Base-by-base conservation (phyloP, 2,329 filamentous ascomycete genomes). In the Fusarium nygamai region DNA sequence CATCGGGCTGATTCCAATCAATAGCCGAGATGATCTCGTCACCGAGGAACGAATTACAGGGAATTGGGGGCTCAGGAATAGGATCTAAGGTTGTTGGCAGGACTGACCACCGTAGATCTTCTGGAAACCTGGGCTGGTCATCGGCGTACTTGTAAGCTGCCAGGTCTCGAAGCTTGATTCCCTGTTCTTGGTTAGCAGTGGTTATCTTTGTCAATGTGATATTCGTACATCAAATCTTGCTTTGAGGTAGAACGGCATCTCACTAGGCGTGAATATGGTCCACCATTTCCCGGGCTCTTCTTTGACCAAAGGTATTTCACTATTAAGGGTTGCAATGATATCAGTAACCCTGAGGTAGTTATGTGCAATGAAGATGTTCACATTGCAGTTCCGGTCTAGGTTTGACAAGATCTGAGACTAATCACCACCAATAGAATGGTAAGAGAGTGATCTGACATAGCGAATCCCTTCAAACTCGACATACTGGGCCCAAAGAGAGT, bases 131-230 rank as follows among this genome's bases (percentile, higher is more conserved):
- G 10, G 43, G 43, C 43, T 43, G 41, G 41, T 24, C n/a, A 19
- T 24, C 2, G 4, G 11, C 24, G 4, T 1, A 8, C 24, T 20
- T 46, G 44, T 46, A 46, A 6, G 24, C 24, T 27, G 44, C 24
- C 0, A 46, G 43, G 0, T 2, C 43, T 5, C 44, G 44, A 46
- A 46, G 44, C 24, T 46, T 46, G 17, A 46, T 46, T 8, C 43
- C 43, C 24, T 46, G 5, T 20, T 27, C 0, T 9, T 6, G 11
- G 43, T 46, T 17, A 46, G 43, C 5, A 46, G 0, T 46, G 12
- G 11, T 20, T 1, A 20, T 9, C 0, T 19, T 20, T 1, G n/a
- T 3, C 43, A 3, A 1, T 27, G 12, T 0, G 17, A 27, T 6
- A 0, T 27, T 1, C 24, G 27, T 46, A 46, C 43, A 27, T 46